Conservation (phyloP, 2,329 filamentous ascomycete species). For the Eutypella sp. region DNA sequence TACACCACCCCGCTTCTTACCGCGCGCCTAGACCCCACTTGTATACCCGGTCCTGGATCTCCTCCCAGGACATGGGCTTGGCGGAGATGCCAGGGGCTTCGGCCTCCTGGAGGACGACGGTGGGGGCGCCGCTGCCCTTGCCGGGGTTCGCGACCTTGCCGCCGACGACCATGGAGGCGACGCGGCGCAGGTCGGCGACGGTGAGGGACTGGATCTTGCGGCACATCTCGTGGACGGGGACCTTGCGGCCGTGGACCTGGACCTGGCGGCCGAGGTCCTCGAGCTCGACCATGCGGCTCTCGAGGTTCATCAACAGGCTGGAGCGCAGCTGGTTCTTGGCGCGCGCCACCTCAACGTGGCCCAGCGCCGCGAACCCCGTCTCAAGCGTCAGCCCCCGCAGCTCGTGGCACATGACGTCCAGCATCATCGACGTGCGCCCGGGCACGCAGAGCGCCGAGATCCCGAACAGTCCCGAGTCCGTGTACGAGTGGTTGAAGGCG, state of each 20-base stretch:
- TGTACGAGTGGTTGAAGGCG: constrained; percentile 96
- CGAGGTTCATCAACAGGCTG: constrained; percentile 92
- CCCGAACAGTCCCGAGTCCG: constrained; percentile 90
- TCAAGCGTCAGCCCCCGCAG: constrained; percentile 73
- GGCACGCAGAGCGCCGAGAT: constrained; percentile 85
- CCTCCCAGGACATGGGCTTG: constrained; percentile 72
- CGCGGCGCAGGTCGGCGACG: constrained; percentile 72
- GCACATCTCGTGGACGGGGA: constrained; percentile 93
- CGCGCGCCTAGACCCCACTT: constrained; percentile 74
- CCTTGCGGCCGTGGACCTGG: constrained; percentile 91
- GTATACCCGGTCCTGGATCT: constrained; percentile 82
- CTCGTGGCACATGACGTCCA: constrained; percentile 93
- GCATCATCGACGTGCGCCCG: constrained; percentile 71
- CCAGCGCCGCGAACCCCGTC: constrained; percentile 66
- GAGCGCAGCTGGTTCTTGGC: constrained; percentile 96
- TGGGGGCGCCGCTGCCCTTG: constrained; percentile 78
- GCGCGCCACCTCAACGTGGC: constrained; percentile 73
- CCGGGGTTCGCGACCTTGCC: constrained; percentile 73
- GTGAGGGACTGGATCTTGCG: constrained; percentile 76
- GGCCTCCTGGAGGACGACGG: constrained; percentile 90
- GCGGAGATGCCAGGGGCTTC: constrained; percentile 65
- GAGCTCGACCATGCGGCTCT: constrained; percentile 93
- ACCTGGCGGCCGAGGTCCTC: constrained; percentile 94
- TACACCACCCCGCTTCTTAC: constrained; percentile 17
- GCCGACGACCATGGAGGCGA: constrained; percentile 72